Conservation (phyloP, 164 flowering plant genomes). For the Sedum album region DNA sequence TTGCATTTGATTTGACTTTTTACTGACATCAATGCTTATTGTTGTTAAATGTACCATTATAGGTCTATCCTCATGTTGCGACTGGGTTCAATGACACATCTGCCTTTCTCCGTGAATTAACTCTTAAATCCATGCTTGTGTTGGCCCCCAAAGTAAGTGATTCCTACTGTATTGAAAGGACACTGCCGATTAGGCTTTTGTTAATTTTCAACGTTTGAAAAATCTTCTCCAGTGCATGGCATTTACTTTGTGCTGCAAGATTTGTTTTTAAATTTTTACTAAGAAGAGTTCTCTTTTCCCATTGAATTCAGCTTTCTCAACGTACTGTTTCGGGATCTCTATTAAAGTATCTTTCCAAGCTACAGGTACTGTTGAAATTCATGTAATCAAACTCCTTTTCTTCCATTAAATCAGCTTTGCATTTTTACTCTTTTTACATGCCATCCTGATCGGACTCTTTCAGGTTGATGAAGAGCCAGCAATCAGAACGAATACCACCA, state of each 20-base stretch:
- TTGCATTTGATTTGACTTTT: slow-evolving; percentile 8
- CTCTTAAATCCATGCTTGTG: slow-evolving; percentile 95
- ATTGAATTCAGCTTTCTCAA: slow-evolving; percentile 72
- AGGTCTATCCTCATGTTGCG: slow-evolving; percentile 94
- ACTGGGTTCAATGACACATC: slow-evolving; percentile 91
- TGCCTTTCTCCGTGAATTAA: slow-evolving; percentile 86
- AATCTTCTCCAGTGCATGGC: background rate
- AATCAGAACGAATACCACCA: slow-evolving; percentile 94
- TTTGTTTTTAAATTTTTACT: slow-evolving; percentile 3
- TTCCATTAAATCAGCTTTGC: too few species aligned
- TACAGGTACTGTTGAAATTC: slow-evolving; percentile 51
- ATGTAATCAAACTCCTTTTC: too few species aligned
- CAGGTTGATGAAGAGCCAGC: slow-evolving; percentile 99
- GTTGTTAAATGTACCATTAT: slow-evolving; percentile 17
- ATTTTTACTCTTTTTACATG: background rate
- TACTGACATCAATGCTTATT: slow-evolving; percentile 12
- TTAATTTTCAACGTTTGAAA: background rate
- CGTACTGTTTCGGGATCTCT: slow-evolving; percentile 82
- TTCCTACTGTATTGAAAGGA: background rate
- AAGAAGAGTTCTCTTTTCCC: slow-evolving; percentile 7
- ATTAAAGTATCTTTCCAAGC: slow-evolving; percentile 86
- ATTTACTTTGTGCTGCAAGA: background rate
- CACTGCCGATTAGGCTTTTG: background rate
- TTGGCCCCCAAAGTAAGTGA: slow-evolving; percentile 86
- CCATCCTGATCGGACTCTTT: slow-evolving; percentile 10